Conservation (phyloP, 2,329 filamentous ascomycete genomes). For the Fusarium sp. region DNA sequence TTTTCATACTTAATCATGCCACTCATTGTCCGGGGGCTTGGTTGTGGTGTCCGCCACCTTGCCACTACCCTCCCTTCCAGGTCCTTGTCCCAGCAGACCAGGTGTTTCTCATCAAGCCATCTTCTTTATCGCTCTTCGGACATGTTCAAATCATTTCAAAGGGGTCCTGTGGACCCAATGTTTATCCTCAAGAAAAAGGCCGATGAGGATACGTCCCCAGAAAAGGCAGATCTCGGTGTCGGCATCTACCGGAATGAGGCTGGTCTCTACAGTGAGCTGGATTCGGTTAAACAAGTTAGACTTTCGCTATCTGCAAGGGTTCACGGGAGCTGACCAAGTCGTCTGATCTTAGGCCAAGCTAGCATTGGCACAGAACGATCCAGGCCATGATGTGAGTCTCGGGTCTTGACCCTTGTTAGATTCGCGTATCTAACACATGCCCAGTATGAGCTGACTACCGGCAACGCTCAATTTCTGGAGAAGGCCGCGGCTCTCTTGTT, state of each 20-base stretch:
- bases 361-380: conserved; percentile 29
- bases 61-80: background rate
- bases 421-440: background rate
- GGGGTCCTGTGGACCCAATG: conserved; percentile 49
- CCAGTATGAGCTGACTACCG: conserved; percentile 52
- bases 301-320: too few species aligned
- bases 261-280: conserved; percentile 48
- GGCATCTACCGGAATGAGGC: conserved; percentile 52
- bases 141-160: conserved; percentile 41
- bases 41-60: background rate
- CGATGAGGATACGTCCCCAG: conserved; percentile 43
- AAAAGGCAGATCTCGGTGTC: conserved; percentile 53
- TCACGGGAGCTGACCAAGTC: background rate
- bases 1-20: background rate
- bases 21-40: background rate
- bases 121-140: background rate
- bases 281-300: conserved; percentile 37
- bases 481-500: conserved; percentile 48
- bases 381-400: conserved; percentile 44
- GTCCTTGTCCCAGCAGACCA: background rate
- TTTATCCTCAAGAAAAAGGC: conserved; percentile 48
- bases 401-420: background rate
- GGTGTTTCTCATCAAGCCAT: background rate
- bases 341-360: conserved; percentile 38
- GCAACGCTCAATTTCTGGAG: conserved; percentile 46